Evolutionary conservation across 495 filamentous ascomycete genomes (phyloP).

Genomic region (Penicillium roqueforti): DNA sequence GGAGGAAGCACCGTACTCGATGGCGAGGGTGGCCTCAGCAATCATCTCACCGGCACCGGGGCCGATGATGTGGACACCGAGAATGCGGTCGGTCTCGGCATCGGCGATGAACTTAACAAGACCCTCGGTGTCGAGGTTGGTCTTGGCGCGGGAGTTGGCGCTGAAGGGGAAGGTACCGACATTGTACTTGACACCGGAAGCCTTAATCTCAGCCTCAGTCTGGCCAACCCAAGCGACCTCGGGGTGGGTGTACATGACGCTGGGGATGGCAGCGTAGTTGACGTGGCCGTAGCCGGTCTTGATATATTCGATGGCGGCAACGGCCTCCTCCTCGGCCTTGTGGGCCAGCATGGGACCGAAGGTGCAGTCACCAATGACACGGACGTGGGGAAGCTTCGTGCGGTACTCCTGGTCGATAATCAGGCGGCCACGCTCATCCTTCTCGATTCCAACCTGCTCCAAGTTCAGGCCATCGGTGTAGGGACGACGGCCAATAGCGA

Average conservation of each 20-base stretch:
- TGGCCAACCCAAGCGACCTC: constrained; percentile 99
- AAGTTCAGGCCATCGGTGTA: constrained; percentile 89
- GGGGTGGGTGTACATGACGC: constrained; percentile 98
- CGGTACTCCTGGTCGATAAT: constrained; percentile 98
- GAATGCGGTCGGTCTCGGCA: constrained; percentile 91
- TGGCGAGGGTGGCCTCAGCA: constrained; percentile 88
- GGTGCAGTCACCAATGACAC: constrained; percentile 92
- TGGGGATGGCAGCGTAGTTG: constrained; percentile 97
- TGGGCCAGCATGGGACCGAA: constrained; percentile 99
- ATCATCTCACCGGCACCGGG: constrained; percentile 99
- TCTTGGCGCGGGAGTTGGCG: constrained; percentile 97
- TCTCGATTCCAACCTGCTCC: constrained; percentile 91
- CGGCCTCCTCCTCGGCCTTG: constrained; percentile 98
- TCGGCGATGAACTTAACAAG: constrained; percentile 96
- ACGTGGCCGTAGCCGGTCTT: constrained; percentile 96
- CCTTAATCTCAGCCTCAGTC: constrained; percentile 95
- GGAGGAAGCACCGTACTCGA: constrained; percentile 93
- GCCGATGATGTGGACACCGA: constrained; percentile 95
- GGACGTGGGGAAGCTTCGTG: constrained; percentile 94
- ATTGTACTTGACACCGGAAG: constrained; percentile 81
- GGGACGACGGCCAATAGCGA: constrained; percentile 91
- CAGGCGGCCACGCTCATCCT: constrained; percentile 87
- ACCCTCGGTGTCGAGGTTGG: constrained; percentile 94
- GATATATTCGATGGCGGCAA: constrained; percentile 93
- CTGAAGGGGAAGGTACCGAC: constrained; percentile 92